Percentiles rank a stretch among this genome's conserved stretches.
Conservation (phyloP, 2,329 filamentous ascomycete species). For the Ascochyta viciae-villosae region DNA sequence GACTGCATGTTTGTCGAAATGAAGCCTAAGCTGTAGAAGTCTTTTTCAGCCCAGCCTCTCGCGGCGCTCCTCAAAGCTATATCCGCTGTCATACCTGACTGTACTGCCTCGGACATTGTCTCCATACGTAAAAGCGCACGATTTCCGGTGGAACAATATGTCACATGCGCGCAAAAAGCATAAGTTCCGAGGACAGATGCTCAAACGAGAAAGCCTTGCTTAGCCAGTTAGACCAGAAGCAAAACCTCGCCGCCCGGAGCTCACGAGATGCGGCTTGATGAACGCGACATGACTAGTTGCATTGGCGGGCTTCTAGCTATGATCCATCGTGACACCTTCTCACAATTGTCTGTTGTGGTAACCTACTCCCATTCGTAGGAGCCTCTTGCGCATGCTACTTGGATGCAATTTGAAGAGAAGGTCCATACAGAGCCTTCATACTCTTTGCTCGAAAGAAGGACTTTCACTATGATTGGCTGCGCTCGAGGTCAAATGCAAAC, state of each 20-base stretch:
- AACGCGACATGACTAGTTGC: neutral
- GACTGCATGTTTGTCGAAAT: slow-evolving; percentile 61
- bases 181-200: neutral
- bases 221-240: neutral
- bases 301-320: neutral
- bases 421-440: neutral
- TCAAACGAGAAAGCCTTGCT: neutral
- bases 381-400: neutral
- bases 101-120: neutral
- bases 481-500: slow-evolving; percentile 5
- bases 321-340: neutral
- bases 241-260: neutral
- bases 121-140: neutral
- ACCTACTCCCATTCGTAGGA: neutral
- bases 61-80: neutral
- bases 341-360: neutral
- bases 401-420: neutral
- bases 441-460: neutral
- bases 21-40: slow-evolving; percentile 33
- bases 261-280: neutral
- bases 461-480: neutral
- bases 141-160: neutral
- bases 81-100: neutral
- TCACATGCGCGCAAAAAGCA: slow-evolving; percentile 1
- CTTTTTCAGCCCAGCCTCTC: neutral